Conservation (phyloP, 306 rosid species). For the Canavalia ensiformis region DNA sequence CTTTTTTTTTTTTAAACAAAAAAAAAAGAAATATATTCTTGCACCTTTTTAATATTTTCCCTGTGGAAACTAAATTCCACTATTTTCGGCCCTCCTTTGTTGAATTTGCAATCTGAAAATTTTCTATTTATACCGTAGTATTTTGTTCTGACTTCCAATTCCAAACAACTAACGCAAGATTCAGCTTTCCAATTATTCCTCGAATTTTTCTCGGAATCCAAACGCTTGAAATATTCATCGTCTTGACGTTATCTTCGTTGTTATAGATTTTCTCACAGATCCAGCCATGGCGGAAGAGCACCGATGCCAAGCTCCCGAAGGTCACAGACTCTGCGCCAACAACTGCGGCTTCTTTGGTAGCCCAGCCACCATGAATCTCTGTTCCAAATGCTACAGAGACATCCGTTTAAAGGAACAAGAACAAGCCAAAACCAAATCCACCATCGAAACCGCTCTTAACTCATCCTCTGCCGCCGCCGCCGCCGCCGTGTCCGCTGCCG, state of each 20-base stretch:
- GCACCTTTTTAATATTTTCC: too few relatives aligned
- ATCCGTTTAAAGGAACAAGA: constrained; percentile 69
- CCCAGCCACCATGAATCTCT: constrained; percentile 89
- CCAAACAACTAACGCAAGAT: not conserved
- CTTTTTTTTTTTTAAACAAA: too few relatives aligned
- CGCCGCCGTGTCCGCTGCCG: constrained; percentile 16
- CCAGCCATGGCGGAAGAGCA: constrained; percentile 89
- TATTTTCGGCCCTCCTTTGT: constrained; percentile 33
- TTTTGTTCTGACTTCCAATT: not conserved
- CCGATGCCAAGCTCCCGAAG: constrained; percentile 85
- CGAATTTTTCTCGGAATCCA: constrained; percentile 36
- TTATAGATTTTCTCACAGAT: constrained; percentile 38
- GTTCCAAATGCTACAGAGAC: constrained; percentile 88
- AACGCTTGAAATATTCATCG: constrained; percentile 11
- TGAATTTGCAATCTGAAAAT: constrained; percentile 26
- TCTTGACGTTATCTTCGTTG: not conserved
- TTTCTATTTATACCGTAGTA: not conserved
- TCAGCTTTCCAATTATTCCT: constrained; percentile 5
- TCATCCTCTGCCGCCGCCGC: constrained; percentile 34
- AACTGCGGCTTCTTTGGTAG: constrained; percentile 97
- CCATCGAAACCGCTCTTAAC: constrained; percentile 76
- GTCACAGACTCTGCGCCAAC: constrained; percentile 85
- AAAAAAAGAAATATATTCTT: too few relatives aligned
- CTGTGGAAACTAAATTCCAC: not conserved
- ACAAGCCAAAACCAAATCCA: constrained; percentile 79